Evolutionary conservation across 2,329 filamentous ascomycete species (phyloP).

Genomic region (Sporothrix variecibatus): DNA sequence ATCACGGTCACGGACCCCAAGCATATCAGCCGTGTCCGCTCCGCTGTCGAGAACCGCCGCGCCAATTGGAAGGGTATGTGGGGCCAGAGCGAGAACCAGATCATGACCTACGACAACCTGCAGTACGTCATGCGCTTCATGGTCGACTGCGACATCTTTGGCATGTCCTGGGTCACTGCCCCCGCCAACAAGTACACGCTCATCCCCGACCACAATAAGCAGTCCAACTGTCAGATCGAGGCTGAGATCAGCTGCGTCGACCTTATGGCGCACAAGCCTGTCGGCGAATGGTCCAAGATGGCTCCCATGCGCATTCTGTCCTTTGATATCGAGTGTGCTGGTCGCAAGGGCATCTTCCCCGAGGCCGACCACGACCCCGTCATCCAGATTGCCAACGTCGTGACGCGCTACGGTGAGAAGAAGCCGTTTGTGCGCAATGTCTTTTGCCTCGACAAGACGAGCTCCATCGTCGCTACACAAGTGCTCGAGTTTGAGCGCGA

Average conservation of each 20-base stretch:
- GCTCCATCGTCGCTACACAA: conserved; percentile 91
- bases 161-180: conserved; percentile 97
- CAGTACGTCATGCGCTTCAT: conserved; percentile 96
- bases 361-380: conserved; percentile 90
- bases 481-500: conserved; percentile 82
- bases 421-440: conserved; percentile 97
- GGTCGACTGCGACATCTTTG: conserved; percentile 91
- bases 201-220: conserved; percentile 64
- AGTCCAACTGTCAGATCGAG: conserved; percentile 97
- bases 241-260: conserved; percentile 80
- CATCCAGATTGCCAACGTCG: conserved; percentile 96
- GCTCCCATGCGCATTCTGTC: conserved; percentile 89
- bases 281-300: conserved; percentile 98
- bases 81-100: conserved; percentile 65
- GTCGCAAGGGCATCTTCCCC: conserved; percentile 95
- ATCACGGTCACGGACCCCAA: conserved; percentile 91
- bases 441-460: conserved; percentile 91
- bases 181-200: conserved; percentile 73
- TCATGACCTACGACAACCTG: conserved; percentile 93
- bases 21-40: conserved; percentile 74
- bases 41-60: conserved; percentile 70
- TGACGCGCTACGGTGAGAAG: conserved; percentile 90
- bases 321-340: conserved; percentile 98
- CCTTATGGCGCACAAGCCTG: conserved; percentile 81
- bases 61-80: conserved; percentile 93